Evolutionary conservation across 140 eudicot genomes (phyloP).

Genomic region (Senecio squalidus): DNA sequence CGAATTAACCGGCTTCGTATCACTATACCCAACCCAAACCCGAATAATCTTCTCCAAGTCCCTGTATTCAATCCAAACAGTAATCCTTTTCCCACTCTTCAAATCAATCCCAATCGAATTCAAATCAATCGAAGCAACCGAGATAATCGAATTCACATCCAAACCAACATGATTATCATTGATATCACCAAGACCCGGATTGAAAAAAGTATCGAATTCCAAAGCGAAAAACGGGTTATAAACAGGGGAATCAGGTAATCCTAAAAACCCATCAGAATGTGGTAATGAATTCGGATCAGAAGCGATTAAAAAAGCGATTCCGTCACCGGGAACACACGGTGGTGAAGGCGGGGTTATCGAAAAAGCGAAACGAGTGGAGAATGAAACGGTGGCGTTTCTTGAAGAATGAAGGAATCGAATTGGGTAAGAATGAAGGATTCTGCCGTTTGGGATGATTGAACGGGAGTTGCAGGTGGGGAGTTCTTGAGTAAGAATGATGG

Average conservation of each 20-base stretch:
- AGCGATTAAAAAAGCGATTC: conserved; percentile 52
- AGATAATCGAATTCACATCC: conserved; percentile 33
- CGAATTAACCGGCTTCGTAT: conserved; percentile 29
- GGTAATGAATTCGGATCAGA: conserved; percentile 31
- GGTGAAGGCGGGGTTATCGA: conserved; percentile 23
- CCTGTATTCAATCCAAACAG: conserved; percentile 63
- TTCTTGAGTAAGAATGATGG: conserved; percentile 45
- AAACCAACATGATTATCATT: conserved; percentile 53
- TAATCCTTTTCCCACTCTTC: conserved; percentile 35
- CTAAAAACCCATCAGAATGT: conserved; percentile 40
- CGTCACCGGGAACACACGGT: conserved; percentile 53
- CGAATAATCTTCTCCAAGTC: conserved; percentile 33
- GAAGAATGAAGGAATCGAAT: conserved; percentile 42
- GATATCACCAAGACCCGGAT: conserved; percentile 39
- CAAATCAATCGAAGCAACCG: conserved; percentile 38
- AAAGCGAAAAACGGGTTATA: conserved; percentile 52
- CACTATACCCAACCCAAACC: conserved; percentile 46
- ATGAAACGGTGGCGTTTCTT: conserved; percentile 43
- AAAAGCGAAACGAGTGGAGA: conserved; percentile 58
- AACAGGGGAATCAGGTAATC: conserved; percentile 32
- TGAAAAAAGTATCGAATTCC: conserved; percentile 49
- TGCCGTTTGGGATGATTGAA: conserved; percentile 34
- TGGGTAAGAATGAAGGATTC: conserved; percentile 50
- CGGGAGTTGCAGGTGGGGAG: conserved; percentile 25
- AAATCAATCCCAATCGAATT: conserved; percentile 42